phyloP scores from a whole-genome alignment of 1,284 basidiomycete species.

The Ceratobasidium sp. region DNA sequence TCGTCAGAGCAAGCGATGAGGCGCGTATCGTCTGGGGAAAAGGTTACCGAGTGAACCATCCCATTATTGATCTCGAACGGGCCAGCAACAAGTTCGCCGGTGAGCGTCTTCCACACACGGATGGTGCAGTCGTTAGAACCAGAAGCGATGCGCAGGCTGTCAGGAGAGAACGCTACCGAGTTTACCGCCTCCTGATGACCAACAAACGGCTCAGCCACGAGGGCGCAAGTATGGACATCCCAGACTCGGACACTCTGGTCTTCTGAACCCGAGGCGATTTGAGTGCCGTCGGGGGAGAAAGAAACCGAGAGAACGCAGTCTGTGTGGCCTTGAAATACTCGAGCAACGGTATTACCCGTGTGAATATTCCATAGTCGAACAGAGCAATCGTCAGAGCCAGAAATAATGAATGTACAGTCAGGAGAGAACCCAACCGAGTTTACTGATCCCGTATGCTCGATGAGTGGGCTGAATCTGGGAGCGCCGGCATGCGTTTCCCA shows the following conservation, averaged over 20 bases:
- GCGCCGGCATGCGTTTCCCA: not conserved
- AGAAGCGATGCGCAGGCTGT: not conserved
- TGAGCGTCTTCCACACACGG: not conserved
- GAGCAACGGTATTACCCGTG: not conserved
- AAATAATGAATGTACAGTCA: not conserved
- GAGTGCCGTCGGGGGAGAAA: not conserved
- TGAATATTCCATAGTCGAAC: not conserved
- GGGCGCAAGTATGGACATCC: not conserved
- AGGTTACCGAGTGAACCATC: constrained; percentile 16
- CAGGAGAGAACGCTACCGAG: not conserved
- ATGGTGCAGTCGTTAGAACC: not conserved
- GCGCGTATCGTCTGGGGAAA: constrained; percentile 8
- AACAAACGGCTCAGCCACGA: not conserved
- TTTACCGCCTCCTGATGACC: not conserved
- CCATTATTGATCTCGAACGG: not conserved
- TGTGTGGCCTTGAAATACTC: not conserved
- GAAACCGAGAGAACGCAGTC: not conserved
- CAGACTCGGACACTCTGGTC: not conserved
- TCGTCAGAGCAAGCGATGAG: constrained; percentile 16
- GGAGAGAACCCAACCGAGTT: not conserved
- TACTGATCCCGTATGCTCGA: not conserved
- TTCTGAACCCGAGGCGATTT: not conserved
- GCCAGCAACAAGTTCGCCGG: not conserved
- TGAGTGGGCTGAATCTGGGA: not conserved
- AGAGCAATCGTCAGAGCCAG: not conserved